phyloP scores from a whole-genome alignment of 495 filamentous ascomycete genomes.

The Aspergillus olivimuriae region DNA sequence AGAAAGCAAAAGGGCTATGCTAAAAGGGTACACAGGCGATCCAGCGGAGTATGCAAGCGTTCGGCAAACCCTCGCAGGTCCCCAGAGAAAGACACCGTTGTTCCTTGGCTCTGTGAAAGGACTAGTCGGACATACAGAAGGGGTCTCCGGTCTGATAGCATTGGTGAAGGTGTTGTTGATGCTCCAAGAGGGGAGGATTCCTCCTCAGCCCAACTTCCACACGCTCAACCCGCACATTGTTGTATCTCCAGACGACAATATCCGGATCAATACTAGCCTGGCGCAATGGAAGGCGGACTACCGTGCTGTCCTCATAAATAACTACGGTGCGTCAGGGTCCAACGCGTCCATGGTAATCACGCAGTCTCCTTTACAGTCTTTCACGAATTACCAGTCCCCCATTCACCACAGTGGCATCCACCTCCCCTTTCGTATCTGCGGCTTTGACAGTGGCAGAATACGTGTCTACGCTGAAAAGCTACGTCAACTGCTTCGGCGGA shows the following conservation, averaged over 20 bases:
- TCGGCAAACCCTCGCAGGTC: constrained; percentile 26
- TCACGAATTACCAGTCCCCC: background rate
- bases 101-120: constrained; percentile 42
- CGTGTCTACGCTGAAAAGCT: constrained; percentile 8
- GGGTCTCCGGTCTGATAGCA: constrained; percentile 38
- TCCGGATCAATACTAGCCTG: constrained; percentile 29
- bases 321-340: constrained; percentile 42
- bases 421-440: constrained; percentile 14
- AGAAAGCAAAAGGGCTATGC: too few species aligned
- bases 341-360: constrained; percentile 35
- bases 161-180: constrained; percentile 44
- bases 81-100: constrained; percentile 12
- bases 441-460: constrained; percentile 5
- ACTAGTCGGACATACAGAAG: constrained; percentile 46
- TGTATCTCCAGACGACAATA: constrained; percentile 22
- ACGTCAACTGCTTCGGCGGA: background rate
- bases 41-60: constrained; percentile 51
- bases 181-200: constrained; percentile 38
- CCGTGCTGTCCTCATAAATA: constrained; percentile 38
- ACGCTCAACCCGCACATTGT: constrained; percentile 34
- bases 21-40: too few species aligned
- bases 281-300: constrained; percentile 26
- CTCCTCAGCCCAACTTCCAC: constrained; percentile 35
- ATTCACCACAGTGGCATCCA: constrained; percentile 1
- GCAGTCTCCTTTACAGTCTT: constrained; percentile 4